Evolutionary conservation across 352 stramenopile genomes (phyloP).

Genomic region (Blastocystis hominis): DNA sequence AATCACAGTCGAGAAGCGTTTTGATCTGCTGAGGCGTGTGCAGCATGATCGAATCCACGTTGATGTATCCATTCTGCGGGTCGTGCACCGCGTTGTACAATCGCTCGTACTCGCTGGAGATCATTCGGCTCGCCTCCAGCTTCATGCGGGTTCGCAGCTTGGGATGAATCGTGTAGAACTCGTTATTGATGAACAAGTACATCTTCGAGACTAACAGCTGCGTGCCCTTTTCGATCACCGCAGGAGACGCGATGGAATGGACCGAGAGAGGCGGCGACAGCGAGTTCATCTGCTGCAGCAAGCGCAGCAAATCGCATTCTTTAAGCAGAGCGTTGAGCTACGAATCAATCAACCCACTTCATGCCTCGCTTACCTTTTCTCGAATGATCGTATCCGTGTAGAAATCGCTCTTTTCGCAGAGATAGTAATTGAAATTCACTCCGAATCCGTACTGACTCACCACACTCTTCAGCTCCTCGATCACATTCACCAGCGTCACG

Average conservation of each 20-base stretch:
- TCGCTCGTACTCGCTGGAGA: constrained; percentile 13
- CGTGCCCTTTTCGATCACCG: constrained; percentile 31
- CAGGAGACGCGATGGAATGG: constrained; percentile 14
- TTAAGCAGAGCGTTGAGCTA: neutral
- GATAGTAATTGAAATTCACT: constrained; percentile 39
- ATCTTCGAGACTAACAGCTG: constrained; percentile 41
- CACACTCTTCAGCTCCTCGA: constrained; percentile 19
- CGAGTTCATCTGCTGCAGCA: constrained; percentile 14
- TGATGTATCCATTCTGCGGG: constrained; percentile 43
- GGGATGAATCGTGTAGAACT: constrained; percentile 20
- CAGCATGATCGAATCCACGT: constrained; percentile 12
- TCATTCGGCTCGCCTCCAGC: neutral
- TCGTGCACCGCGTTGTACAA: constrained; percentile 38
- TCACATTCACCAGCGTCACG: neutral
- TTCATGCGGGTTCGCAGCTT: neutral
- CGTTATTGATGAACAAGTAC: constrained; percentile 15
- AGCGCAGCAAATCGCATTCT: neutral
- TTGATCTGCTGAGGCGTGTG: constrained; percentile 37
- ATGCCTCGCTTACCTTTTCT: neutral
- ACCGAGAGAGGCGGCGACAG: neutral
- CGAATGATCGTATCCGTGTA: neutral
- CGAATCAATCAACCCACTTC: neutral
- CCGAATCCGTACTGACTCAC: neutral
- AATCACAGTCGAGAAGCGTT: constrained; percentile 48
- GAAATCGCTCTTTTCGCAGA: constrained; percentile 14